Evolutionary conservation across 495 filamentous ascomycete genomes (phyloP).

Genomic region (Polyplosphaeria fusca): DNA sequence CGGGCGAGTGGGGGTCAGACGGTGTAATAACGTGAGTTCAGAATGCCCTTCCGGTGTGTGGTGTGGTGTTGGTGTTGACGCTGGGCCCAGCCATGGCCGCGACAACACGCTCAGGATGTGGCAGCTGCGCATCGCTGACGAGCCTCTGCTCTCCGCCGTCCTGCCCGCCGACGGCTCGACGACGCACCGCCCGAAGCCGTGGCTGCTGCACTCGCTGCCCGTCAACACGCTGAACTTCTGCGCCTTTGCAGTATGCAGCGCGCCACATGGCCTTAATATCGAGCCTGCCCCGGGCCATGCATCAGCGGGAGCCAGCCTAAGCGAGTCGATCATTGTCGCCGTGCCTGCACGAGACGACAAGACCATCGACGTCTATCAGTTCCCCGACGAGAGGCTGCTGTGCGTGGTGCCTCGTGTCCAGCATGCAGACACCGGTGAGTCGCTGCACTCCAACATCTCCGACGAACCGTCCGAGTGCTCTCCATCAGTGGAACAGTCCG

Average conservation of each 20-base stretch:
- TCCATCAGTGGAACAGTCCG: background rate
- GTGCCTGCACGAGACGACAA: slow-evolving; percentile 36
- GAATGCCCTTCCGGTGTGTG: background rate
- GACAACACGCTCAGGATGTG: slow-evolving; percentile 86
- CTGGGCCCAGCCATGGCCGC: slow-evolving; percentile 82
- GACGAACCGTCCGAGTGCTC: background rate
- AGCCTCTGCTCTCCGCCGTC: slow-evolving; percentile 59
- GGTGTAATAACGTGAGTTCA: slow-evolving; percentile 72
- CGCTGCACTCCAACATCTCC: no score
- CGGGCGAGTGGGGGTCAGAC: slow-evolving; percentile 62
- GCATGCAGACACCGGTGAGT: slow-evolving; percentile 27
- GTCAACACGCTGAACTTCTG: slow-evolving; percentile 98
- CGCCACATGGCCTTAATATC: slow-evolving; percentile 4
- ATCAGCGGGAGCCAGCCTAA: background rate
- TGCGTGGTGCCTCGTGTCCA: slow-evolving; percentile 60
- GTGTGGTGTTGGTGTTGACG: no score
- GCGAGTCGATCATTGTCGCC: slow-evolving; percentile 34
- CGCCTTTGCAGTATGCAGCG: slow-evolving; percentile 67
- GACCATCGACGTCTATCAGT: slow-evolving; percentile 79
- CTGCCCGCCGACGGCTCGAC: slow-evolving; percentile 65
- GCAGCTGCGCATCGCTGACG: slow-evolving; percentile 64
- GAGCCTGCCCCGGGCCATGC: background rate
- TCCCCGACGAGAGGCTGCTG: slow-evolving; percentile 68
- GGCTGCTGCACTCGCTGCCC: slow-evolving; percentile 76
- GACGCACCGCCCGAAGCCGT: slow-evolving; percentile 58